These are phyloP conservation scores for Vigna angularis DNA, from an alignment of 306 rosid species.

Conservation along the genomic window DNA sequence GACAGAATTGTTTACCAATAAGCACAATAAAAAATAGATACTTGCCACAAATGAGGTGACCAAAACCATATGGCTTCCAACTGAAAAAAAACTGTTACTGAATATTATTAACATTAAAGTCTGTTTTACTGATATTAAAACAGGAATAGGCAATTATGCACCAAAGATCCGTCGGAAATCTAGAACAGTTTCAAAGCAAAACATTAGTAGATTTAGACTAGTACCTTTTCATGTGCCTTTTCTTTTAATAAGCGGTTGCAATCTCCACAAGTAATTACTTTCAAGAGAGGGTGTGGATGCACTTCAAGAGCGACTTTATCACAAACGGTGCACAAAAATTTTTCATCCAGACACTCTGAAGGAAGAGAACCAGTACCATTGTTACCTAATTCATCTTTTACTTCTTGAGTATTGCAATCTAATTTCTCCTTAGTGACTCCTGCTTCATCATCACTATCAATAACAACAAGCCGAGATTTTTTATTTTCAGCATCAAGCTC, in stretches of 20 bases:
- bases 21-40: constrained; percentile 3
- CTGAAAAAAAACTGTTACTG: not conserved
- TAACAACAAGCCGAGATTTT: constrained; percentile 53
- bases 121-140: constrained; percentile 14
- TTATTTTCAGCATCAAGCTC: constrained; percentile 60
- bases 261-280: constrained; percentile 76
- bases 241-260: constrained; percentile 64
- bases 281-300: constrained; percentile 69
- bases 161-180: not conserved
- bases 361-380: constrained; percentile 50
- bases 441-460: constrained; percentile 55
- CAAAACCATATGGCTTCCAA: not conserved
- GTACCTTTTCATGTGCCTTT: constrained; percentile 61
- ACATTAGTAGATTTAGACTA: constrained; percentile 31
- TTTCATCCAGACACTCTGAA: constrained; percentile 51
- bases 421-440: constrained; percentile 48
- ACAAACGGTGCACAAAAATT: constrained; percentile 72
- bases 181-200: constrained; percentile 16
- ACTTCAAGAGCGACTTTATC: constrained; percentile 59
- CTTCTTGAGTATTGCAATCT: constrained; percentile 43
- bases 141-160: not conserved
- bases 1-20: not conserved
- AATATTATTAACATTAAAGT: constrained; percentile 19
- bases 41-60: not conserved
- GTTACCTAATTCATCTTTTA: constrained; percentile 44